A percentile compares a stretch with the other conserved stretches of the same genome.
These are phyloP conservation scores for Silybum marianum DNA, from an alignment of 129 eudicot species.

Conservation along the genomic window DNA sequence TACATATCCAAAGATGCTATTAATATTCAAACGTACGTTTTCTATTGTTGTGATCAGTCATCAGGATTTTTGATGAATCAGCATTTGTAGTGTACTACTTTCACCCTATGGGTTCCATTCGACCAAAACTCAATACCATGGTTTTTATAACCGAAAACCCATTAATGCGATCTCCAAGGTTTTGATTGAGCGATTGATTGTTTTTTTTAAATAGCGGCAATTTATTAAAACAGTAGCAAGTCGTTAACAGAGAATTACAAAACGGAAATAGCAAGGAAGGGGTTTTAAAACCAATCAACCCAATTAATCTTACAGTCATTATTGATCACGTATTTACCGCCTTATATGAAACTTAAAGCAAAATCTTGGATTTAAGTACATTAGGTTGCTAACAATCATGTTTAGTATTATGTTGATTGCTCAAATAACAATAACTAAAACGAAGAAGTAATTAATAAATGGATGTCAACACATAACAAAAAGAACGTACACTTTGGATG, in stretches of 20 bases:
- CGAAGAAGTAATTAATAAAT: not conserved
- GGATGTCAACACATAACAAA: too few relatives aligned
- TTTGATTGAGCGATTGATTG: too few relatives aligned
- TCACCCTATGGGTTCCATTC: not conserved
- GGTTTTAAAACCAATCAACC: too few relatives aligned
- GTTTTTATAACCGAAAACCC: not conserved
- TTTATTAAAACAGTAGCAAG: too few relatives aligned
- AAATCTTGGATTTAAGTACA: not conserved
- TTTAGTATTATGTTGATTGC: not conserved
- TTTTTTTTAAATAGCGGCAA: too few relatives aligned
- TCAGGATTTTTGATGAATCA: not conserved
- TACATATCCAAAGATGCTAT: not conserved
- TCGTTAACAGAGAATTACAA: too few relatives aligned
- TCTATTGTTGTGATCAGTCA: not conserved
- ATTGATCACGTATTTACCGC: not conserved
- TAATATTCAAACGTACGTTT: too few relatives aligned
- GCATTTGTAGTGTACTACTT: not conserved
- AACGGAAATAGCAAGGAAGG: too few relatives aligned
- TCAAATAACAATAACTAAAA: too few relatives aligned
- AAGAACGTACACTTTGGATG: not conserved
- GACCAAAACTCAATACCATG: not conserved
- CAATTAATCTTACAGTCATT: too few relatives aligned
- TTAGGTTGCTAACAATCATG: not conserved
- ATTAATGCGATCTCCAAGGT: not conserved
- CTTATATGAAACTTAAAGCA: not conserved